Evolutionary conservation across 805 yeast genomes (phyloP).

Genomic region (Yamadazyma tumulicola): DNA sequence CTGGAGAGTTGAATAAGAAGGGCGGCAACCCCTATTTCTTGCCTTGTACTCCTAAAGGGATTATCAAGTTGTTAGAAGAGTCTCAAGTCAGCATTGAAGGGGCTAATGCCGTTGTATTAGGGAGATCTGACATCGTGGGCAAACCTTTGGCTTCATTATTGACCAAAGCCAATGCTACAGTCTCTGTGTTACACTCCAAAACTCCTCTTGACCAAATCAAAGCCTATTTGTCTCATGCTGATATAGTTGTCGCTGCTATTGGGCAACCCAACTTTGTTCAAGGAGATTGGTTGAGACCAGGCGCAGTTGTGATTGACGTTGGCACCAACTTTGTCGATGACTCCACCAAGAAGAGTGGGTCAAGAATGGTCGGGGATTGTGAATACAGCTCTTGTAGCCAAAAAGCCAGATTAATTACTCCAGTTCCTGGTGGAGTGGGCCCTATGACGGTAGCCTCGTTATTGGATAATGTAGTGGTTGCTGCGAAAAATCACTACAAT

Average conservation of each 20-base stretch:
- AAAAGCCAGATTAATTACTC: slow-evolving; percentile 67
- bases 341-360: slow-evolving; percentile 61
- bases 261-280: slow-evolving; percentile 82
- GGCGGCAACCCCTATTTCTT: slow-evolving; percentile 67
- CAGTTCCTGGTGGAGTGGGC: slow-evolving; percentile 91
- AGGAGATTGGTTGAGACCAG: slow-evolving; percentile 75
- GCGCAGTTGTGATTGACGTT: slow-evolving; percentile 73
- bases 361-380: slow-evolving; percentile 74
- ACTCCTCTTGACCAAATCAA: slow-evolving; percentile 51
- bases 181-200: slow-evolving; percentile 69
- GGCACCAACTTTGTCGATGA: slow-evolving; percentile 78
- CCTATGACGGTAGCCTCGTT: slow-evolving; percentile 90
- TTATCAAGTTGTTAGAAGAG: slow-evolving; percentile 58
- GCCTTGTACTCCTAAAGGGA: slow-evolving; percentile 86
- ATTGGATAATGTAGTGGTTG: slow-evolving; percentile 64
- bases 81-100: slow-evolving; percentile 58
- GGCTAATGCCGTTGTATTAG: slow-evolving; percentile 76
- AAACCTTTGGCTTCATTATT: slow-evolving; percentile 72
- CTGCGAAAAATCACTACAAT: slow-evolving; percentile 46
- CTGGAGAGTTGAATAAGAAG: slow-evolving; percentile 72
- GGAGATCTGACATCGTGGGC: slow-evolving; percentile 85
- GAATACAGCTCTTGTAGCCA: slow-evolving; percentile 55
- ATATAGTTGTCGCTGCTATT: slow-evolving; percentile 87
- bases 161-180: slow-evolving; percentile 71
- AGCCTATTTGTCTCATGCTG: slow-evolving; percentile 58